Evolutionary conservation across 495 filamentous ascomycete species (phyloP).

Genomic region (Hamigera avellanea): DNA sequence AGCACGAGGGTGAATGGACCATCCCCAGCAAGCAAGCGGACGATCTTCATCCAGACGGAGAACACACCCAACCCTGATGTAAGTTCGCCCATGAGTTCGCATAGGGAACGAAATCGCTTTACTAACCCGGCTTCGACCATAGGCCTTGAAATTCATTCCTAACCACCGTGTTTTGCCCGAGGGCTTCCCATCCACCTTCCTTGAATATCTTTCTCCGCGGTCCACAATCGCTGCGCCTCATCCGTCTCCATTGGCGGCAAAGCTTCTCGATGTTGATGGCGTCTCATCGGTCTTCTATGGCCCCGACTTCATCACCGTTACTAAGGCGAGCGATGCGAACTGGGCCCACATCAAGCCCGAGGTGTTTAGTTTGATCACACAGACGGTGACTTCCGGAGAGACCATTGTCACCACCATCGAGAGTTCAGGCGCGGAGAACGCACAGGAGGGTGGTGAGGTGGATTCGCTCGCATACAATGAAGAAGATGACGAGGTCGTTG

Average conservation of each 20-base stretch:
- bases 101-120: not conserved
- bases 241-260: slow-evolving; percentile 83
- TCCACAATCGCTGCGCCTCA: slow-evolving; percentile 80
- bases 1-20: slow-evolving; percentile 20
- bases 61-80: slow-evolving; percentile 84
- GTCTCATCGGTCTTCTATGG: slow-evolving; percentile 93
- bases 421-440: slow-evolving; percentile 40
- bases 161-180: slow-evolving; percentile 72
- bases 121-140: not conserved
- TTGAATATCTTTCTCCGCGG: slow-evolving; percentile 84
- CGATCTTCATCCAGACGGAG: slow-evolving; percentile 96
- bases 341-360: slow-evolving; percentile 96
- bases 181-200: slow-evolving; percentile 56
- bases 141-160: slow-evolving; percentile 87
- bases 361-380: slow-evolving; percentile 88
- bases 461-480: slow-evolving; percentile 72
- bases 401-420: slow-evolving; percentile 66
- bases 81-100: slow-evolving; percentile 13
- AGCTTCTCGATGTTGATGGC: slow-evolving; percentile 83
- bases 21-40: slow-evolving; percentile 43
- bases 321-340: slow-evolving; percentile 72
- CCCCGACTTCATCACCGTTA: slow-evolving; percentile 90
- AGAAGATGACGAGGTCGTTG: slow-evolving; percentile 82
- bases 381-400: slow-evolving; percentile 72
- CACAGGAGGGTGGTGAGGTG: slow-evolving; percentile 41